Evolutionary conservation across 345 rosid genomes (phyloP).

Genomic region (Rhodamnia rubescens): DNA sequence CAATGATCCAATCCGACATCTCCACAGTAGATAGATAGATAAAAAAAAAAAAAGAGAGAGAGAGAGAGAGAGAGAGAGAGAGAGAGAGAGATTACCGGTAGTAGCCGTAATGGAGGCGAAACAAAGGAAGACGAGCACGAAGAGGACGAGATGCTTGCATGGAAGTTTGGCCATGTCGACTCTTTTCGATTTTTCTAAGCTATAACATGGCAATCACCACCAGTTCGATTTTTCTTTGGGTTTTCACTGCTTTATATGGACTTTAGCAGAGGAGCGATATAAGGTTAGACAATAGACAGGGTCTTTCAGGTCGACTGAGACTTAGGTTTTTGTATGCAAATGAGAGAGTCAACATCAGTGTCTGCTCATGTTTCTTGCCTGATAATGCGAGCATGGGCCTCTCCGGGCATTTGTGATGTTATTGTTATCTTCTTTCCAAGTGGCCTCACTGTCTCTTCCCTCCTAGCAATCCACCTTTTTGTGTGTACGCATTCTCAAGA

Average conservation of each 20-base stretch:
- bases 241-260: neutral
- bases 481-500: neutral
- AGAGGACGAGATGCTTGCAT: constrained; percentile 24
- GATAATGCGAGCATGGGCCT: neutral
- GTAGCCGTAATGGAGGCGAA: constrained; percentile 17
- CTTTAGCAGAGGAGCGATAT: neutral
- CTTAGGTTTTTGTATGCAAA: neutral
- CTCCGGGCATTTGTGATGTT: neutral
- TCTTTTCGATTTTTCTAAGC: neutral
- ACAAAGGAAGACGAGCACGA: constrained; percentile 26
- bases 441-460: neutral
- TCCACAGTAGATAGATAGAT: neutral
- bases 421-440: neutral
- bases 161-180: constrained; percentile 18
- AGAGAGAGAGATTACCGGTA: constrained; percentile 13
- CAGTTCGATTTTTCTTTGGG: neutral
- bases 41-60: neutral
- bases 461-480: neutral
- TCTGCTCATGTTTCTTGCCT: neutral
- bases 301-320: neutral
- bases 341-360: neutral
- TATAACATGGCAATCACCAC: neutral
- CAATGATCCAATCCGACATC: neutral
- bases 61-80: neutral
- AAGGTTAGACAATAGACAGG: neutral